These are phyloP conservation scores for Sordariomycetes sp. DNA, from an alignment of 2,329 filamentous ascomycete genomes.

Conservation along the genomic window DNA sequence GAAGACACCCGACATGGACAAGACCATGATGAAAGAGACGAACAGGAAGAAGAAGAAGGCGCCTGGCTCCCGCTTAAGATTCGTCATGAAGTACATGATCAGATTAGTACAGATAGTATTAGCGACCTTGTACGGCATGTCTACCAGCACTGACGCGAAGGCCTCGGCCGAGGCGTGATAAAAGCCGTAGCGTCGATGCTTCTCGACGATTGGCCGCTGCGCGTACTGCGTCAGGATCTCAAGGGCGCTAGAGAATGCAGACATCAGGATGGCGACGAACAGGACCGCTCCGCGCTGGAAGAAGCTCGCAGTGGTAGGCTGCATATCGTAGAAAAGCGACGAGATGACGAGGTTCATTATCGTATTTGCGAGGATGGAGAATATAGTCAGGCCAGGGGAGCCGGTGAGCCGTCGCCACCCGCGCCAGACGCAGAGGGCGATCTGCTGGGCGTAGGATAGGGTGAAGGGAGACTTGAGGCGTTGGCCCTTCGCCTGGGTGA, in stretches of 20 bases:
- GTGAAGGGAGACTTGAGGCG: constrained; percentile 70
- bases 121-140: constrained; percentile 71
- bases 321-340: constrained; percentile 69
- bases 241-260: constrained; percentile 68
- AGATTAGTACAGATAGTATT: constrained; percentile 69
- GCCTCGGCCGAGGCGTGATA: constrained; percentile 87
- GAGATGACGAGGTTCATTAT: constrained; percentile 65
- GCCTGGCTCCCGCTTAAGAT: constrained; percentile 59
- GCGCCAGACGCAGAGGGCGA: constrained; percentile 67
- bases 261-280: constrained; percentile 78
- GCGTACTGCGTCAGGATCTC: constrained; percentile 79
- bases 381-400: constrained; percentile 65
- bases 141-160: constrained; percentile 73
- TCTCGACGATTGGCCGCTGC: constrained; percentile 85
- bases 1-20: constrained; percentile 81
- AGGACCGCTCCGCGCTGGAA: constrained; percentile 75
- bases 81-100: constrained; percentile 76
- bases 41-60: constrained; percentile 80
- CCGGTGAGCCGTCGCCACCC: constrained; percentile 65
- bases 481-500: constrained; percentile 41
- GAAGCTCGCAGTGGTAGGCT: constrained; percentile 46
- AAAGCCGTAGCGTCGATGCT: constrained; percentile 76
- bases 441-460: constrained; percentile 61
- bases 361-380: constrained; percentile 56
- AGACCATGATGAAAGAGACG: constrained; percentile 56